Evolutionary conservation across 305 asterid genomes (phyloP).

Genomic region (Fraxinus ornus): DNA sequence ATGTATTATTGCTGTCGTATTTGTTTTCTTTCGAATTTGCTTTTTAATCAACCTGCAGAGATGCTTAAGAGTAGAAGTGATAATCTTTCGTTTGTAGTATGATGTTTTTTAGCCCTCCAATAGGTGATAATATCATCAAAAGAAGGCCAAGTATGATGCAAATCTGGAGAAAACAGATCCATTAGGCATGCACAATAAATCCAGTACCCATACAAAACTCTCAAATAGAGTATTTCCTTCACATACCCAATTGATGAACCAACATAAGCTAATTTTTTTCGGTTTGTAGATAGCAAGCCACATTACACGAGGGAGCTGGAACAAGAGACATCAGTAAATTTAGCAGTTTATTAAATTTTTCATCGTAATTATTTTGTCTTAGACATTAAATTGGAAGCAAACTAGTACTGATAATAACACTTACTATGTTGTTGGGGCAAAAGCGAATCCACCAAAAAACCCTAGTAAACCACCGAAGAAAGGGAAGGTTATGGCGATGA

Average conservation of each 20-base stretch:
- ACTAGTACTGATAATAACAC: neutral
- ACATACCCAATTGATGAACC: constrained; percentile 53
- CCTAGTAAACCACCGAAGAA: neutral
- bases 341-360: neutral
- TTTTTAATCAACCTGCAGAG: neutral
- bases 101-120: constrained; percentile 52
- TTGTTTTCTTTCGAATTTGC: neutral
- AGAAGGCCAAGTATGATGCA: constrained; percentile 48
- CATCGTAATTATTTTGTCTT: too few species aligned
- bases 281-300: constrained; percentile 44
- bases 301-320: constrained; percentile 33
- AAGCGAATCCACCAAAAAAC: neutral
- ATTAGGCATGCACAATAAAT: neutral
- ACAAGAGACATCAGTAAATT: neutral
- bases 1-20: neutral
- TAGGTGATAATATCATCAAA: constrained; percentile 46
- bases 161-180: constrained; percentile 31
- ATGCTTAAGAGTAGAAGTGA: constrained; percentile 31
- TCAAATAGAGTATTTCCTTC: neutral
- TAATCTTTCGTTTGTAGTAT: constrained; percentile 36
- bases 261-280: constrained; percentile 42
- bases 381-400: neutral
- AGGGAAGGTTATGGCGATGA: neutral
- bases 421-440: neutral
- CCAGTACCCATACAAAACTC: neutral